Base-by-base conservation (phyloP, 2,329 filamentous ascomycete species). In the Diaporthe aspalathi region DNA sequence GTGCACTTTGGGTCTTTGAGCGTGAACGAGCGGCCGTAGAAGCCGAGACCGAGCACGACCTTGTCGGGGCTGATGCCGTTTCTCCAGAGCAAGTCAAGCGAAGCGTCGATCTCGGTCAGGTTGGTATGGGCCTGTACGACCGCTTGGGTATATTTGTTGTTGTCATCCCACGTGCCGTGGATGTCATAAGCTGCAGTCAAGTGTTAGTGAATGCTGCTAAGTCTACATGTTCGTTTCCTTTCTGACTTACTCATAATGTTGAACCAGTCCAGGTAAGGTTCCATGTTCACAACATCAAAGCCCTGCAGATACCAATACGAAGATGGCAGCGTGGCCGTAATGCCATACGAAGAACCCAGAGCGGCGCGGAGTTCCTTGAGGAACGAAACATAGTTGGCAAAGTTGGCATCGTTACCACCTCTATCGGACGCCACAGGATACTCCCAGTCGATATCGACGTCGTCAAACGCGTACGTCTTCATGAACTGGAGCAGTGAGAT, bases 391-490 rank as follows among this genome's bases (percentile, higher is more conserved):
- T 71, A 77, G 69, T 78, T 79, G 7, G 70, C 62, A 43, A 53
- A 75, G 66, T 81, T 79, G 1, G 63, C 76, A 2, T 32, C 22
- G 2, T 20, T 53, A 16, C 79, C 79, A 20, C 73, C 73, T 17
- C 79, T 75, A 49, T 81, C 78, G 0, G 71, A 54, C 1, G 78
- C 80, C 0, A 65, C 79, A 2, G 78, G 78, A 45, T 80, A 80
- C 60, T 79, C 77, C 77, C 76, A 76, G n/a, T n/a, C n/a, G n/a
- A n/a, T n/a, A n/a, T n/a, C n/a, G n/a, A n/a, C n/a, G n/a, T n/a
- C 79, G 56, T 80, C 78, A 56, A 78, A 78, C 22, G 67, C 72
- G 65, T 80, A 75, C 2, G 56, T 71, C 1, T 24, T 27, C 74
- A 80, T 75, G 40, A 79, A 77, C 1, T 35, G 56, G 5, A 79